Percentiles rank a stretch among this genome's conserved stretches.
Conservation (phyloP, 495 filamentous ascomycete genomes). For the Trichoderma orchidacearum region DNA sequence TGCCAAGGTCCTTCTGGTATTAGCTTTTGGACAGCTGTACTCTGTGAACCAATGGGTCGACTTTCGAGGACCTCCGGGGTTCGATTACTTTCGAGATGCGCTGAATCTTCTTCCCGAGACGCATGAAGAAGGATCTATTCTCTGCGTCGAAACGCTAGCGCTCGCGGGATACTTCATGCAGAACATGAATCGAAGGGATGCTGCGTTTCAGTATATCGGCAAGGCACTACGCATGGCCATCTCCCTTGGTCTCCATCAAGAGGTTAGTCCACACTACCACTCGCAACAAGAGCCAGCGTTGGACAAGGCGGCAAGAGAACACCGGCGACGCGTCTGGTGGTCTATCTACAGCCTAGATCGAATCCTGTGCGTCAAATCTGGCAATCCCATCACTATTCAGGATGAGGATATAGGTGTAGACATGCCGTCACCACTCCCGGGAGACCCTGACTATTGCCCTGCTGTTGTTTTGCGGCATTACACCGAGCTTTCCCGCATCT, state of each 20-base stretch:
- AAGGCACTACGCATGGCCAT: constrained; percentile 38
- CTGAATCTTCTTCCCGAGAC: constrained; percentile 33
- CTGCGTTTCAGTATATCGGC: constrained; percentile 36
- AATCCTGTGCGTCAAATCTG: constrained; percentile 33
- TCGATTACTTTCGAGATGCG: constrained; percentile 35
- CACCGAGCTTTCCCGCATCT: constrained; percentile 29
- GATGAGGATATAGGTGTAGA: constrained; percentile 35
- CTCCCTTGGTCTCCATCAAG: constrained; percentile 35
- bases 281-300: background rate
- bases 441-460: constrained; percentile 21
- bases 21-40: constrained; percentile 39
- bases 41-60: constrained; percentile 38
- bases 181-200: constrained; percentile 35
- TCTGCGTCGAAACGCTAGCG: constrained; percentile 35
- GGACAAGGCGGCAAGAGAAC: constrained; percentile 17
- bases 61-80: constrained; percentile 33
- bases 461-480: constrained; percentile 33
- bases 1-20: constrained; percentile 26
- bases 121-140: constrained; percentile 35
- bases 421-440: constrained; percentile 18
- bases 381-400: constrained; percentile 34
- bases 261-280: constrained; percentile 14
- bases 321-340: constrained; percentile 37
- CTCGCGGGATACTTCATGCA: constrained; percentile 41
- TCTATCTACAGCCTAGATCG: constrained; percentile 38